Evolutionary conservation across 2,329 filamentous ascomycete genomes (phyloP).

Genomic region (Periconia sp.): DNA sequence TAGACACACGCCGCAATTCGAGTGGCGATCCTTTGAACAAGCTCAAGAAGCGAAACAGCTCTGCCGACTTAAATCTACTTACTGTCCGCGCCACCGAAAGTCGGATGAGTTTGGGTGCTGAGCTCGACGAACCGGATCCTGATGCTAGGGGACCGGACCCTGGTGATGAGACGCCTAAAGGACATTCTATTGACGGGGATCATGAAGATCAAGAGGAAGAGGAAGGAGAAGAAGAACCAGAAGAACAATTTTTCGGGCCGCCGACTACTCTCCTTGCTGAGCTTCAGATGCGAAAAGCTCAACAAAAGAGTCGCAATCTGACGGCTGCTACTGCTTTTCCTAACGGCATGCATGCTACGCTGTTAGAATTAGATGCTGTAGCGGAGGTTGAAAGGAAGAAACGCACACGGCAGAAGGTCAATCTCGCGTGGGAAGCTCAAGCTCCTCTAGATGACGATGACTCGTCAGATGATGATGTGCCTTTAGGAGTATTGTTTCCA

Average conservation of each 20-base stretch:
- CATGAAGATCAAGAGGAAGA: constrained; percentile 48
- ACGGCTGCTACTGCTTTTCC: constrained; percentile 68
- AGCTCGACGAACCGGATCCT: constrained; percentile 36
- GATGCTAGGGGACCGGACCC: constrained; percentile 37
- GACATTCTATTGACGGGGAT: constrained; percentile 47
- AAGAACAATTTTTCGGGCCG: constrained; percentile 65
- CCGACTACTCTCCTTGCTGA: constrained; percentile 94
- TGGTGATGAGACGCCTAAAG: constrained; percentile 20
- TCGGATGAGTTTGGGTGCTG: constrained; percentile 44
- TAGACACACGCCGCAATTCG: constrained; percentile 45
- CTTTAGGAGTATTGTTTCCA: constrained; percentile 80
- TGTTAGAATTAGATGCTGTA: constrained; percentile 89
- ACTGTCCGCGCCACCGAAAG: constrained; percentile 39
- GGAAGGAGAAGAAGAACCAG: constrained; percentile 50
- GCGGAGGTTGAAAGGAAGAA: constrained; percentile 81
- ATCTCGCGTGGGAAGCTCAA: constrained; percentile 87
- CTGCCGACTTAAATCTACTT: constrained; percentile 43
- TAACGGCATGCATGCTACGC: constrained; percentile 86
- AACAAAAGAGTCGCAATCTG: constrained; percentile 80
- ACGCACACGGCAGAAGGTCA: constrained; percentile 76
- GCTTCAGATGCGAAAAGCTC: constrained; percentile 86
- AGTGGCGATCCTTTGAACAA: constrained; percentile 47
- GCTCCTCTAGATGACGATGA: constrained; percentile 46
- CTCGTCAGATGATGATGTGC: constrained; percentile 77
- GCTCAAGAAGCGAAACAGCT: constrained; percentile 49